phyloP scores from a whole-genome alignment of 2,329 filamentous ascomycete species.

The Stylonectria norvegica region DNA sequence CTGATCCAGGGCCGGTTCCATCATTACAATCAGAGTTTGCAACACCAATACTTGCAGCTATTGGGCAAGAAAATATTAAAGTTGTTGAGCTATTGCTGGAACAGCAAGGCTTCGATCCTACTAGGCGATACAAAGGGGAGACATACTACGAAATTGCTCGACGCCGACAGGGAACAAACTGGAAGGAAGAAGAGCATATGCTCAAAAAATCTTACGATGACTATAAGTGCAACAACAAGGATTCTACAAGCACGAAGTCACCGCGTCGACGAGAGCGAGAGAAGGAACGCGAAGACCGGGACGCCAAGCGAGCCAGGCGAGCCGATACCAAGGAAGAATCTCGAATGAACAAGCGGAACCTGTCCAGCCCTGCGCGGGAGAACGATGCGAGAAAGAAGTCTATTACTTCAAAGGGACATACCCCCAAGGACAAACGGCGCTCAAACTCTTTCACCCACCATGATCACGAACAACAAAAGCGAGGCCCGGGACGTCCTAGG shows the following conservation, averaged over 20 bases:
- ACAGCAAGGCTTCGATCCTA: slow-evolving; percentile 78
- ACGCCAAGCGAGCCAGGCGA: slow-evolving; percentile 42
- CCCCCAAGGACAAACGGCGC: slow-evolving; percentile 49
- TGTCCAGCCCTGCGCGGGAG: slow-evolving; percentile 49
- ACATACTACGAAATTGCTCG: slow-evolving; percentile 86
- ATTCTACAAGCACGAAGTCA: slow-evolving; percentile 47
- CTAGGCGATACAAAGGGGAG: slow-evolving; percentile 69
- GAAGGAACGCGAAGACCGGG: slow-evolving; percentile 40
- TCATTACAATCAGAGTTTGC: slow-evolving; percentile 66
- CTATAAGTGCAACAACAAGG: slow-evolving; percentile 52
- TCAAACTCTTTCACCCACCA: slow-evolving; percentile 42
- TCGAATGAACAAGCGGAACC: slow-evolving; percentile 43
- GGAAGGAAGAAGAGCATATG: slow-evolving; percentile 82
- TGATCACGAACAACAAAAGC: slow-evolving; percentile 50
- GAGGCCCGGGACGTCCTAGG: slow-evolving; percentile 50
- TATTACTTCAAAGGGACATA: slow-evolving; percentile 34
- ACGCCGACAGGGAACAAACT: slow-evolving; percentile 78
- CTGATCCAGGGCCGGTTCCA: slow-evolving; percentile 65
- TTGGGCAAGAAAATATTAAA: slow-evolving; percentile 81
- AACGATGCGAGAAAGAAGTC: slow-evolving; percentile 46
- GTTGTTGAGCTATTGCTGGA: slow-evolving; percentile 78
- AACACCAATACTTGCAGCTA: slow-evolving; percentile 91
- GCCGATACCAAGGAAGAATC: slow-evolving; percentile 45
- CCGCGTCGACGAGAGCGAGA: slow-evolving; percentile 43
- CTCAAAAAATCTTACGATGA: slow-evolving; percentile 73